Percentiles rank a stretch among this genome's conserved stretches.
Conservation (phyloP, 345 rosid species). For the Angophora floribunda region DNA sequence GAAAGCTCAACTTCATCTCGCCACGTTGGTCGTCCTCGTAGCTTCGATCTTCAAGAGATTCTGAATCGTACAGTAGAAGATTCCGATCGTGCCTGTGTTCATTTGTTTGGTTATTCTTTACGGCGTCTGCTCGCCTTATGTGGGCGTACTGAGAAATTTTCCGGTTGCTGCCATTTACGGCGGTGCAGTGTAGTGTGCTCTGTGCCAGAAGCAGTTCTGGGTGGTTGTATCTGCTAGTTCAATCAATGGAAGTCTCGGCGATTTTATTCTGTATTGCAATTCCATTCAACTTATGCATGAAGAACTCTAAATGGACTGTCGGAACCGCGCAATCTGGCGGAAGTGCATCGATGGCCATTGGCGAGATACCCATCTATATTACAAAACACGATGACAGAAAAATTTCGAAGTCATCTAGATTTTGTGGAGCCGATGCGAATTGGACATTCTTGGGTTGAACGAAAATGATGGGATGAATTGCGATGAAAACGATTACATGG, state of each 20-base stretch:
- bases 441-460: neutral
- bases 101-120: neutral
- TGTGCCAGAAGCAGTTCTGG: neutral
- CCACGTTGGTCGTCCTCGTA: neutral
- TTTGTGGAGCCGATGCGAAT: neutral
- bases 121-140: neutral
- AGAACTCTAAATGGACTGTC: neutral
- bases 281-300: neutral
- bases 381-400: neutral
- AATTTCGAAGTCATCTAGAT: neutral
- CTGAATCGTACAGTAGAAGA: neutral
- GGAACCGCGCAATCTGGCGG: neutral
- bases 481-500: neutral
- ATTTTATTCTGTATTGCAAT: neutral
- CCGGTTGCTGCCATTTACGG: neutral
- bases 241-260: neutral
- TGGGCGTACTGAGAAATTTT: neutral
- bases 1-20: conserved; percentile 1
- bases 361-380: neutral
- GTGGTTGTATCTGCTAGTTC: neutral
- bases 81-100: neutral
- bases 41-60: neutral
- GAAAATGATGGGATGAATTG: neutral
- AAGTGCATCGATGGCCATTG: neutral
- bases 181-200: neutral